Evolutionary conservation across 495 filamentous ascomycete species (phyloP), one percentile per base, ranked within the genome.

Genomic region (Hypoxylon subgilvum): DNA sequence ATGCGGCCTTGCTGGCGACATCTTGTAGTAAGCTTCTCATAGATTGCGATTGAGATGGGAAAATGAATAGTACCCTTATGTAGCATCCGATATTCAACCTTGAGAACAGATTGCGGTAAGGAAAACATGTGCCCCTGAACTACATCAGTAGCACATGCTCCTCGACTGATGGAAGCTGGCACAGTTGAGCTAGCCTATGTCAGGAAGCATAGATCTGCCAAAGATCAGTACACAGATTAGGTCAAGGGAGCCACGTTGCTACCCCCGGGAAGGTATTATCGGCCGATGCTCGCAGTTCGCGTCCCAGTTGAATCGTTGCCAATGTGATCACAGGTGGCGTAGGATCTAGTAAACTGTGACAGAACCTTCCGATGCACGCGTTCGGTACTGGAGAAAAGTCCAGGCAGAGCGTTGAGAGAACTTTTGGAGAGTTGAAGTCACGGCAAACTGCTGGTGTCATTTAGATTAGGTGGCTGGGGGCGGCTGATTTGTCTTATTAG

Each of bases 231-330:
- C 10, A 4, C 17, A 6, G 25, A 47, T 27, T 18, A 40, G 17
- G n/a, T 21, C 16, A 38, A 14, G 18, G 46, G 36, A 35, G 51
- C 52, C 59, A 63, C 57, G 59, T 57, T 45, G 21, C 19, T 45
- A n/a, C n/a, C 47, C 23, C 59, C 47, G 45, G 52, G 52, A 21
- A 47, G 46, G 52, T 63, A 48, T 57, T 57, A 48, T 57, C 57
- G 32, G 52, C 57, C 35, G n/a, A 14, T 39, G 27, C 23, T 13
- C 25, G 22, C 28, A 40, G 32, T 22, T 14, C 13, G 23, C 21
- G 30, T 35, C 48, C 42, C 35, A 28, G 10, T 31, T 4, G 30
- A 34, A n/a, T 13, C 6, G 18, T n/a, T n/a, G n/a, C n/a, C n/a
- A n/a, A n/a, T n/a, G n/a, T n/a, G n/a, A n/a, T n/a, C n/a, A n/a